These are phyloP conservation scores for Datura wrightii DNA, from an alignment of 257 asterid species.

Conservation along the genomic window DNA sequence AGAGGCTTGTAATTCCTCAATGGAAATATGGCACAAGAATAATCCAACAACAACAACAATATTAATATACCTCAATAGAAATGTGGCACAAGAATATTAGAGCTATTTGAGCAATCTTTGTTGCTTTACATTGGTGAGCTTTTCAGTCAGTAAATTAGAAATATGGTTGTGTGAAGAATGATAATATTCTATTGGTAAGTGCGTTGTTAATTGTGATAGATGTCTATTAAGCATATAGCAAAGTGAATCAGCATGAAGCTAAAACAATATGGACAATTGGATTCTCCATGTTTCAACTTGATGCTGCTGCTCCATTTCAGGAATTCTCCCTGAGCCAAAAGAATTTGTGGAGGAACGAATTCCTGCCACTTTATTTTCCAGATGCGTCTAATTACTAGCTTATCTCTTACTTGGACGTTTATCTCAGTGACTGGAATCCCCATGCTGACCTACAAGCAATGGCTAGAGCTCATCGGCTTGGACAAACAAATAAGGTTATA, in stretches of 20 bases:
- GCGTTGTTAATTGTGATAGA: not conserved
- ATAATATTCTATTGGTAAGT: slow-evolving; percentile 18
- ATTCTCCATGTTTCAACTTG: slow-evolving; percentile 10
- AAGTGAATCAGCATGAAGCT: not conserved
- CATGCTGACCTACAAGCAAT: slow-evolving; percentile 99
- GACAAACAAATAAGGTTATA: slow-evolving; percentile 94
- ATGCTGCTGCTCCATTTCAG: not conserved
- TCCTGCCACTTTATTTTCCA: not conserved
- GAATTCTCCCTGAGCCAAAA: slow-evolving; percentile 10
- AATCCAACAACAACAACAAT: not conserved
- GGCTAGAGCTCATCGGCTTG: slow-evolving; percentile 99
- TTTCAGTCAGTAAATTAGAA: slow-evolving; percentile 12
- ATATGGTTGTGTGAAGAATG: not conserved
- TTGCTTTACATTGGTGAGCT: not conserved
- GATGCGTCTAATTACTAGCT: slow-evolving; percentile 21
- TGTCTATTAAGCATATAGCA: not conserved
- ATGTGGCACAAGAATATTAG: slow-evolving; percentile 8
- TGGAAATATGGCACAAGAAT: not conserved
- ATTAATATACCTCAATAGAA: not conserved
- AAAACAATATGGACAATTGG: not conserved
- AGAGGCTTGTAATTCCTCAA: not conserved
- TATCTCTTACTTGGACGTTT: slow-evolving; percentile 39
- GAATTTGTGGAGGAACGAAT: not conserved
- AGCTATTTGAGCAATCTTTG: slow-evolving; percentile 22
- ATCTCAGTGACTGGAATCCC: slow-evolving; percentile 98